Evolutionary conservation across 1,139 yeast genomes (phyloP), one percentile per base, ranked within the genome.

Genomic region (Hanseniaspora sp.): DNA sequence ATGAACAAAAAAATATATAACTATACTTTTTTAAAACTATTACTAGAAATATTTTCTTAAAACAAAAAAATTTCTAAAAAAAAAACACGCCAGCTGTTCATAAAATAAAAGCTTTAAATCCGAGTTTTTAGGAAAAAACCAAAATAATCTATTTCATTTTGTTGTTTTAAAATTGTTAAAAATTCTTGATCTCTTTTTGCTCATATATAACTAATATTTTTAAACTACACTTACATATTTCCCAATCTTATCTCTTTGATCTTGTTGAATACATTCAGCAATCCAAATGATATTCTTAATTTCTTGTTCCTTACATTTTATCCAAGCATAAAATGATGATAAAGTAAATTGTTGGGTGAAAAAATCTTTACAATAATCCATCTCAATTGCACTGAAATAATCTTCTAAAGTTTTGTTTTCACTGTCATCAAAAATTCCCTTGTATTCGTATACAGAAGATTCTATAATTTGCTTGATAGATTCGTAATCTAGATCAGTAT

Each of bases 241-340:
- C 62, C 82, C 83, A 57, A 85, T 82, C 70, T 88, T 79, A 64
- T 82, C 86, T 70, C 83, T 83, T 73, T 85, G 95, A 65, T 82
- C 83, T 67, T 85, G 94, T 47, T 92, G 90, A 70, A 84, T 84
- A 73, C 99, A 94, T 72, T 94, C 99, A 48, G 97, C 95, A 59
- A 94, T 90, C 98, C 98, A 94, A 28, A 97, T 86, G 60, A 94
- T 82, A 68, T 94, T 94, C 69, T 98, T 79, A 58, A 94, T 80
- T 70, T 94, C 99, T 71, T 94, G 98, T 70, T 94, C 98, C 65
- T 86, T 85, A 18, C 95, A 82, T 70, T 88, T 83, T 66, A 94
- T 78, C 95, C 96, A 92, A 6, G 96, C 96, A 92, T 96, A 94
- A 56, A 92, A 76, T 1, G 96, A 83, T 48, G 92, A 78, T 63